Evolutionary conservation across 1,139 yeast genomes (phyloP).

Genomic region (Protomyces inundatus): DNA sequence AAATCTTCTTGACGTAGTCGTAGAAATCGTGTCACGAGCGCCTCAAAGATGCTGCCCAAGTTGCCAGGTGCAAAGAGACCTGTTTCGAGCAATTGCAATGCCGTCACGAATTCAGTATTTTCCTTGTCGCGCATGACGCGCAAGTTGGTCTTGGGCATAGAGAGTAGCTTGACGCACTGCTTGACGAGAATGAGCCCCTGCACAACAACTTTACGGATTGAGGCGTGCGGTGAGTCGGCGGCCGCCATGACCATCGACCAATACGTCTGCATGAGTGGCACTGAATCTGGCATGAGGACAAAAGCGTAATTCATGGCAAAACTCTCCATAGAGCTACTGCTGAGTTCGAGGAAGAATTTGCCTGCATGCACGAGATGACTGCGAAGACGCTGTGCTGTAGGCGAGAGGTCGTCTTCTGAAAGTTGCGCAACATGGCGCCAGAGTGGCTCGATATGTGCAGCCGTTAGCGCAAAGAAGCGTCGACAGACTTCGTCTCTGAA

Average conservation of each 20-base stretch:
- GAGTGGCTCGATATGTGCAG: constrained; percentile 57
- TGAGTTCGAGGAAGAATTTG: constrained; percentile 13
- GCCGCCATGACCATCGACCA: constrained; percentile 57
- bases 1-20: constrained; percentile 67
- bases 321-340: constrained; percentile 12
- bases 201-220: constrained; percentile 70
- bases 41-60: constrained; percentile 55
- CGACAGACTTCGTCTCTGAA: constrained; percentile 54
- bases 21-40: constrained; percentile 67
- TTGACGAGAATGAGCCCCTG: constrained; percentile 66
- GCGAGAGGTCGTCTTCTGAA: constrained; percentile 32
- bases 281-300: constrained; percentile 60
- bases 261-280: constrained; percentile 54
- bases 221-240: constrained; percentile 54
- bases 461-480: constrained; percentile 55
- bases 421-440: constrained; percentile 50
- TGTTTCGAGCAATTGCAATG: constrained; percentile 50
- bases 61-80: constrained; percentile 57
- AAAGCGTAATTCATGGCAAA: constrained; percentile 44
- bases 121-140: constrained; percentile 32
- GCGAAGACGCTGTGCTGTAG: constrained; percentile 53
- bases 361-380: constrained; percentile 38
- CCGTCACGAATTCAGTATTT: constrained; percentile 51
- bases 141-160: constrained; percentile 17
- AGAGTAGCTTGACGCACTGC: constrained; percentile 54